Evolutionary conservation across 192 early-diverging fungal genomes (phyloP), one percentile per base, ranked within the genome.

Genomic region (Spizellomyces punctatus): DNA sequence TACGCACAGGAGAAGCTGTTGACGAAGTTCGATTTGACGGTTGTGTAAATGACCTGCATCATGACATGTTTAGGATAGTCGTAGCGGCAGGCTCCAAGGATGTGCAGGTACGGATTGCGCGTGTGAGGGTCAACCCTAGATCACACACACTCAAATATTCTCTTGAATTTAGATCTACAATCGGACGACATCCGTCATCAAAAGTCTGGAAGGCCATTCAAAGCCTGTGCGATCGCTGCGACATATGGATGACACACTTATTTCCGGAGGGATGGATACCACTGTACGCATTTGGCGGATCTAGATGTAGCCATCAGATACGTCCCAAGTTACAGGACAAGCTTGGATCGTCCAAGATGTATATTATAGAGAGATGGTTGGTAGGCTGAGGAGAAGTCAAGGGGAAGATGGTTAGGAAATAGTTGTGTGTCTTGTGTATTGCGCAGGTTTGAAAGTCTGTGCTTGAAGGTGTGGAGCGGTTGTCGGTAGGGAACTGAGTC

Each of bases 221-320:
- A 78, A 79, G 49, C 57, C 69, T 10, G 71, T 79, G 10, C 73
- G 77, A 10, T 6, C 60, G 10, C 43, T 75, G 62, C 49, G 59
- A 72, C 67, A 66, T 58, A 57, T 70, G 58, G 73, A 67, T 17
- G 71, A 69, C 43, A 71, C 73, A 9, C 71, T 81, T 17, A 69
- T 81, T 27, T 64, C 63, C 10, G 80, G 74, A 36, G 80, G 68
- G 41, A 76, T 81, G 80, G 80, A 81, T 56, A 65, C 63, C 9
- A 73, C 74, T 16, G 60, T 74, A 19, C 71, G 63, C 27, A 17
- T 81, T 7, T 81, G 80, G 80, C 76, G 68, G 4, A 56, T 78
- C 10, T 74, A 54, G 54, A 62, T n/a, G 1, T 36, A 36, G 27
- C 27, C 1, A 36, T 36, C 27, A 36, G 27, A 36, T 36, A 2